Conservation (phyloP, 345 rosid species). For the Crucihimalaya himalaica region DNA sequence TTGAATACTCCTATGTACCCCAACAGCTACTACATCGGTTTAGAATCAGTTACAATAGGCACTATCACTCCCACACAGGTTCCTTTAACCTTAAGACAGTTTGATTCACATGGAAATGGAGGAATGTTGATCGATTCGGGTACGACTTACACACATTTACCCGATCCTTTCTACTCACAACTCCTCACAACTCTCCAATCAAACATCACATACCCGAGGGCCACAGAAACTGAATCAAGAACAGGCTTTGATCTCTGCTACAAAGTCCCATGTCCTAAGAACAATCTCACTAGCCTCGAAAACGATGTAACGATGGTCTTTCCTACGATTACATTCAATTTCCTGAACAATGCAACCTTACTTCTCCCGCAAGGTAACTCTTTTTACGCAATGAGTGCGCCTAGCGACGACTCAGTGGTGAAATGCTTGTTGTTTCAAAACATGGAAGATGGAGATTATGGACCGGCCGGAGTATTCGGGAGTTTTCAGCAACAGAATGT, state of each 20-base stretch:
- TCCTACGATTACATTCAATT: slow-evolving; percentile 69
- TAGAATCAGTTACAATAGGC: slow-evolving; percentile 62
- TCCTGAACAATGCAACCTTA: slow-evolving; percentile 71
- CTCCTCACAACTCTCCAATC: slow-evolving; percentile 56
- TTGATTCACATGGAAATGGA: slow-evolving; percentile 78
- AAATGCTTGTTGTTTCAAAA: slow-evolving; percentile 70
- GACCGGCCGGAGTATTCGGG: slow-evolving; percentile 81
- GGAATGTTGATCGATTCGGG: slow-evolving; percentile 87
- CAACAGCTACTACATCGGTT: slow-evolving; percentile 70
- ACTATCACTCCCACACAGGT: slow-evolving; percentile 39
- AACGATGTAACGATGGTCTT: slow-evolving; percentile 35
- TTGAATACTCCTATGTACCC: slow-evolving; percentile 63
- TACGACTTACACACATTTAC: slow-evolving; percentile 83
- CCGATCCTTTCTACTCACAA: slow-evolving; percentile 65
- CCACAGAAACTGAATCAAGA: slow-evolving; percentile 51
- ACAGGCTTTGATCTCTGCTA: slow-evolving; percentile 84
- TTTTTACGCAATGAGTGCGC: slow-evolving; percentile 79
- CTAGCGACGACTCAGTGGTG: slow-evolving; percentile 60
- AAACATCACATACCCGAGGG: slow-evolving; percentile 57
- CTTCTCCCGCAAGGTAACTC: slow-evolving; percentile 57
- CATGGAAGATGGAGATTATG: slow-evolving; percentile 70
- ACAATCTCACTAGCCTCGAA: slow-evolving; percentile 39
- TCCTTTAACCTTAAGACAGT: slow-evolving; percentile 57
- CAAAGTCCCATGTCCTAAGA: slow-evolving; percentile 61
- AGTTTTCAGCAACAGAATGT: slow-evolving; percentile 88